Percentiles rank a stretch among this genome's conserved stretches.
These are phyloP conservation scores for Solanum rostratum DNA, from an alignment of 257 asterid species.

Conservation along the genomic window DNA sequence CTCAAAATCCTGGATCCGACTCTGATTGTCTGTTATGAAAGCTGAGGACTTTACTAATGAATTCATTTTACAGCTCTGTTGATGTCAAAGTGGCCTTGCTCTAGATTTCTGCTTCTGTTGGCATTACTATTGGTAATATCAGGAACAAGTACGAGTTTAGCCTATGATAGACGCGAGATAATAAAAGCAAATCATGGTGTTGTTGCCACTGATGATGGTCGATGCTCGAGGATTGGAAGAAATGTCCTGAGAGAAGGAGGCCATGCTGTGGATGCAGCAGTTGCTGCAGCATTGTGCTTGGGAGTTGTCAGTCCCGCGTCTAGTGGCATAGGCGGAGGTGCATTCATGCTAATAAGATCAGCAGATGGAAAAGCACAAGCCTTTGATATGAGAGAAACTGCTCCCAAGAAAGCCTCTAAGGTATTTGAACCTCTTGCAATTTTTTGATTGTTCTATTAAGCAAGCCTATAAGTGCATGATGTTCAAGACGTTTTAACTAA, in stretches of 20 bases:
- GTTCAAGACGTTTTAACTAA: not conserved
- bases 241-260: constrained; percentile 45
- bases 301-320: constrained; percentile 69
- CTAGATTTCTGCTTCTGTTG: not conserved
- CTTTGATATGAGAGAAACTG: constrained; percentile 64
- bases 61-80: not conserved
- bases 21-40: not conserved
- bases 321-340: constrained; percentile 80
- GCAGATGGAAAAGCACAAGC: constrained; percentile 29
- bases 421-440: constrained; percentile 9
- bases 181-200: constrained; percentile 26
- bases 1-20: not conserved
- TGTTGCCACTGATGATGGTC: constrained; percentile 56
- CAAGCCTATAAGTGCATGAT: not conserved
- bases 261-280: constrained; percentile 73
- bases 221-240: constrained; percentile 49
- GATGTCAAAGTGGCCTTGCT: not conserved
- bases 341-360: constrained; percentile 46
- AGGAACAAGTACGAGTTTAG: not conserved
- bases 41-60: not conserved
- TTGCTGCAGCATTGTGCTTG: constrained; percentile 59
- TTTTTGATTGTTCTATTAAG: not conserved
- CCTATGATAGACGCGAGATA: constrained; percentile 8
- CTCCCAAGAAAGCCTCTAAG: constrained; percentile 39
- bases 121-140: not conserved